Percentiles rank a stretch among this genome's conserved stretches.
Evolutionary conservation across 805 yeast genomes (phyloP).

Genomic region (Barnettozyma pratensis): DNA sequence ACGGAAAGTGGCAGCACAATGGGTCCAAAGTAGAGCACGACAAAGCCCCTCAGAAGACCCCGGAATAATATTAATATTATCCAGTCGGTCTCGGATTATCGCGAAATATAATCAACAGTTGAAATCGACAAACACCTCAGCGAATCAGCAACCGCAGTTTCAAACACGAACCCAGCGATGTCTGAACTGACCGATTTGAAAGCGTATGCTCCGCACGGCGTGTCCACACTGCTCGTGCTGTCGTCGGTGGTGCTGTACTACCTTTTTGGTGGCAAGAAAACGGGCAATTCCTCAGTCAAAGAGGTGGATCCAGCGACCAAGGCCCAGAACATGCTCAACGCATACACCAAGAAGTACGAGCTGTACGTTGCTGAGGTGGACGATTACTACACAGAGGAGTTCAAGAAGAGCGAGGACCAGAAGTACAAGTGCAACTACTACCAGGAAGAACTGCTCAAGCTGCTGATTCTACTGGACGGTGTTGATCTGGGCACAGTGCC

Average conservation of each 20-base stretch:
- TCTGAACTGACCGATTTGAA: not conserved
- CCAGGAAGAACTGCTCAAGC: conserved; percentile 64
- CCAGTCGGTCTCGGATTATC: not conserved
- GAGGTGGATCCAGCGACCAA: not conserved
- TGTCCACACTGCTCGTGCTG: conserved; percentile 12
- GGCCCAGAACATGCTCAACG: conserved; percentile 3
- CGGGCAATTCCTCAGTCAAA: conserved; percentile 2
- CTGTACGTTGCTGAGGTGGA: conserved; percentile 4
- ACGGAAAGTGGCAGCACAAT: too few relatives aligned
- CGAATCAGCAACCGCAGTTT: not conserved
- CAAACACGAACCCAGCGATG: too few relatives aligned
- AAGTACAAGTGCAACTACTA: conserved; percentile 46
- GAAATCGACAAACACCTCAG: not conserved
- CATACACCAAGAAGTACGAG: conserved; percentile 5
- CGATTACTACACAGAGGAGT: not conserved
- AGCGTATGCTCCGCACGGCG: conserved; percentile 8
- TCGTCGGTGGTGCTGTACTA: conserved; percentile 9
- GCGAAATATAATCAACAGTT: not conserved
- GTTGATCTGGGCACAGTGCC: conserved; percentile 36
- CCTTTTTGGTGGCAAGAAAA: not conserved
- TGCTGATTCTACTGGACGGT: conserved; percentile 61
- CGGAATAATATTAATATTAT: too few relatives aligned
- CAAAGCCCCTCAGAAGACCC: too few relatives aligned
- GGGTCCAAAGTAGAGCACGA: too few relatives aligned
- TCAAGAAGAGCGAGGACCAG: conserved; percentile 13